Conservation (phyloP, 2,329 filamentous ascomycete species). For the Aspergillus novoparasiticus region DNA sequence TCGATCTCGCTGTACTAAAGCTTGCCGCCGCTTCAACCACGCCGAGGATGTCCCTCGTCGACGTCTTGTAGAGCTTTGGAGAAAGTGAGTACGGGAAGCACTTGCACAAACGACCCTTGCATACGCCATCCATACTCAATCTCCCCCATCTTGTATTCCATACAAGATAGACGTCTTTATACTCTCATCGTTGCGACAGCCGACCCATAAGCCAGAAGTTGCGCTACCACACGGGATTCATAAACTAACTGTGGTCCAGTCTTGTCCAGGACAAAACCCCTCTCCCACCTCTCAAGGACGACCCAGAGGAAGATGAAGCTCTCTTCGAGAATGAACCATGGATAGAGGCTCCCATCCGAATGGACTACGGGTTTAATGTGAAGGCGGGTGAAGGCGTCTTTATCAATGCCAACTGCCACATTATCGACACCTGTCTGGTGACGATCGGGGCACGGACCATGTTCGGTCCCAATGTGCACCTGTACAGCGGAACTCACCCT, state of each 20-base stretch:
- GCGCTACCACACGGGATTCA: neutral
- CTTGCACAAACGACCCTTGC: neutral
- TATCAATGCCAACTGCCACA: constrained; percentile 74
- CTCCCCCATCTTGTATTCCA: neutral
- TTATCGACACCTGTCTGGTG: constrained; percentile 76
- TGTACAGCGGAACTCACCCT: constrained; percentile 77
- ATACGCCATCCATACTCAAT: neutral
- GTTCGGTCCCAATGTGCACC: constrained; percentile 74
- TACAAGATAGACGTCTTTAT: neutral
- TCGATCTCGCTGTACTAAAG: constrained; percentile 63
- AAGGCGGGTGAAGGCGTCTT: constrained; percentile 71
- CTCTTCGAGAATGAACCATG: constrained; percentile 67
- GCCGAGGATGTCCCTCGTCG: constrained; percentile 63
- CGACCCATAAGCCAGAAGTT: neutral
- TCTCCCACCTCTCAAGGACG: constrained; percentile 61
- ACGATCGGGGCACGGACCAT: constrained; percentile 76
- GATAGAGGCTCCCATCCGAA: constrained; percentile 68
- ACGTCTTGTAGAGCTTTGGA: constrained; percentile 67
- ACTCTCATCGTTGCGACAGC: neutral
- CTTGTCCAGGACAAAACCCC: constrained; percentile 64
- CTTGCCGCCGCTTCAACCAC: constrained; percentile 66
- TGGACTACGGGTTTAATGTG: constrained; percentile 80
- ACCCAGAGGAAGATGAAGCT: constrained; percentile 65
- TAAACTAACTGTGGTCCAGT: constrained; percentile 43
- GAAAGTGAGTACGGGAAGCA: constrained; percentile 59